Percentiles rank a stretch among this genome's conserved stretches.
Evolutionary conservation across 148 eudicot genomes (phyloP).

Genomic region (Rhododendron simsii): DNA sequence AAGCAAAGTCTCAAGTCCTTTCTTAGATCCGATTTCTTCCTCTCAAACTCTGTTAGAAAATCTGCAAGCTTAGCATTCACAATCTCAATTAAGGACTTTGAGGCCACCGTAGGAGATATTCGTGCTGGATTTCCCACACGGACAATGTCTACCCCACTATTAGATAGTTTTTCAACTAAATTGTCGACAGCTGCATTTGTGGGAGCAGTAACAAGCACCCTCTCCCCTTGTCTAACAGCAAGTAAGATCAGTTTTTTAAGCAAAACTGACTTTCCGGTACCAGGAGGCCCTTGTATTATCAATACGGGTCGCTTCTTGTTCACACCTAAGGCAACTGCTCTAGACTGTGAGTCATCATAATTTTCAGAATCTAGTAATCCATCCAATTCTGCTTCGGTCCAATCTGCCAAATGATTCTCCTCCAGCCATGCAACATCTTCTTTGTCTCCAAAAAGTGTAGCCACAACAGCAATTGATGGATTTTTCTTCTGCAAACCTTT

Average conservation of each 20-base stretch:
- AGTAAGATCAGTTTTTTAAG: slow-evolving; percentile 52
- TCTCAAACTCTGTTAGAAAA: slow-evolving; percentile 54
- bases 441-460: slow-evolving; percentile 73
- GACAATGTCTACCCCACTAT: slow-evolving; percentile 51
- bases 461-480: slow-evolving; percentile 65
- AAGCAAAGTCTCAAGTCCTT: slow-evolving; percentile 76
- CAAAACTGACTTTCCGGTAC: slow-evolving; percentile 77
- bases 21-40: slow-evolving; percentile 70
- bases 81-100: slow-evolving; percentile 69
- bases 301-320: slow-evolving; percentile 71
- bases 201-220: slow-evolving; percentile 83
- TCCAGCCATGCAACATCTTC: slow-evolving; percentile 55
- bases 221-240: slow-evolving; percentile 66
- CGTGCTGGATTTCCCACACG: slow-evolving; percentile 84
- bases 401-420: slow-evolving; percentile 49
- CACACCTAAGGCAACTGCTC: slow-evolving; percentile 67
- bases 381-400: slow-evolving; percentile 46
- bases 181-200: slow-evolving; percentile 92
- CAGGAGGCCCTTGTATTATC: slow-evolving; percentile 82
- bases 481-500: slow-evolving; percentile 79
- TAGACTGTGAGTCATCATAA: slow-evolving; percentile 58
- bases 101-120: slow-evolving; percentile 66
- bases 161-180: slow-evolving; percentile 79
- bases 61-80: slow-evolving; percentile 50
- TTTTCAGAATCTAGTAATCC: slow-evolving; percentile 22